These are phyloP conservation scores for Magnolia changhungtana DNA, from an alignment of 164 flowering plant genomes.

Conservation along the genomic window DNA sequence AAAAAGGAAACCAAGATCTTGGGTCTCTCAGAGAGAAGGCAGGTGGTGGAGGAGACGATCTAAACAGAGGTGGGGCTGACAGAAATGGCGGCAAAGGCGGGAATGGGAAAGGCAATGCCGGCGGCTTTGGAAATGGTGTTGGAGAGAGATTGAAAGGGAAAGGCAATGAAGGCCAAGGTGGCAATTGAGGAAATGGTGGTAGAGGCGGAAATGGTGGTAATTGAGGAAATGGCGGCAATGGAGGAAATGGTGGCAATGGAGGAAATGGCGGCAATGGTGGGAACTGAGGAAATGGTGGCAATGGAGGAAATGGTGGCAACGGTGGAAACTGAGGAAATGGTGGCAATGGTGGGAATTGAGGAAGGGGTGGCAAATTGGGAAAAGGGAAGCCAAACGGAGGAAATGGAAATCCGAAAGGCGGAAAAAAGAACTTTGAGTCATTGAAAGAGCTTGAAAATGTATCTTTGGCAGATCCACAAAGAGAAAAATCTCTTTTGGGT, in stretches of 20 bases:
- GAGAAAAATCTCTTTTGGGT: slow-evolving; percentile 25
- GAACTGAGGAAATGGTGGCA: neutral
- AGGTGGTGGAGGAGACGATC: slow-evolving; percentile 1
- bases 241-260: slow-evolving; percentile 1
- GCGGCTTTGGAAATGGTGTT: neutral
- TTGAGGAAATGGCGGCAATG: no score
- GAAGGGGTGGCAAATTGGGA: slow-evolving; percentile 20
- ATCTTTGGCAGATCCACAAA: slow-evolving; percentile 39
- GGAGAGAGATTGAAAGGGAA: neutral
- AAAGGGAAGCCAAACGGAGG: slow-evolving; percentile 7
- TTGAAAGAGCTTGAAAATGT: slow-evolving; percentile 21
- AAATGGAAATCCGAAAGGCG: slow-evolving; percentile 27
- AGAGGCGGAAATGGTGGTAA: slow-evolving; percentile 5
- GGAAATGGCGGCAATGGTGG: slow-evolving; percentile 23
- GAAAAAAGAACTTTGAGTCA: slow-evolving; percentile 40
- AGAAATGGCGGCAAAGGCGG: slow-evolving; percentile 5
- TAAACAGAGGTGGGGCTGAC: no score
- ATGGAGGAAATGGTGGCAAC: no score
- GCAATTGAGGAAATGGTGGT: slow-evolving; percentile 14
- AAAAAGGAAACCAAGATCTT: no score
- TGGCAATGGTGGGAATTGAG: slow-evolving; percentile 18
- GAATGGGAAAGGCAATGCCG: slow-evolving; percentile 7
- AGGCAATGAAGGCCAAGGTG: slow-evolving; percentile 7
- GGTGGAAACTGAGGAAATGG: slow-evolving; percentile 20
- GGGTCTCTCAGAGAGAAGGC: no score